phyloP scores from a whole-genome alignment of 1,284 basidiomycete species.

The Cystobasidium slooffiae region DNA sequence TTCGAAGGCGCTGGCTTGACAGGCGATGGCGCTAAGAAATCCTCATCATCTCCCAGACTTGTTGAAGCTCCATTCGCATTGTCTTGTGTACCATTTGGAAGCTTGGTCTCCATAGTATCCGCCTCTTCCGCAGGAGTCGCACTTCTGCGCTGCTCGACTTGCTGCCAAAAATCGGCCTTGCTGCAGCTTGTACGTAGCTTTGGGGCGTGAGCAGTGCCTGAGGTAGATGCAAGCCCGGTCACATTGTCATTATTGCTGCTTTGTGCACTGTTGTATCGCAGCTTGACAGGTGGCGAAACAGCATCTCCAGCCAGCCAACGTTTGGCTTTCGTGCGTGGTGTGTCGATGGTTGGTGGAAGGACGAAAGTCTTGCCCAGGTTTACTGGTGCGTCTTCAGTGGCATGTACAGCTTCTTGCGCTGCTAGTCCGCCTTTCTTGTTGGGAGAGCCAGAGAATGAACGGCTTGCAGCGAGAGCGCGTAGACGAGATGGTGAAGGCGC shows the following conservation, averaged over 20 bases:
- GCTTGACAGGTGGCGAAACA: conserved; percentile 24
- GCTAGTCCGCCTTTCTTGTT: conserved; percentile 29
- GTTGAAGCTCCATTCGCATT: neutral
- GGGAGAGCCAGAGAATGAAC: conserved; percentile 41
- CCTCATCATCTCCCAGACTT: neutral
- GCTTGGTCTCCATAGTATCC: neutral
- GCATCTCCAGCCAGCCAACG: conserved; percentile 41
- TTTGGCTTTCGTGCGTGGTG: conserved; percentile 44
- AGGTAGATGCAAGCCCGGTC: conserved; percentile 9
- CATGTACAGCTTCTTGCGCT: neutral
- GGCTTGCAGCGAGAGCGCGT: conserved; percentile 33
- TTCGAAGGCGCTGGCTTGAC: conserved; percentile 15
- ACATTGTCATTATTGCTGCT: neutral
- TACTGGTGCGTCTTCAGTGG: conserved; percentile 4
- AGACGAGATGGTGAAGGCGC: conserved; percentile 43
- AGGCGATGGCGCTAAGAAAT: conserved; percentile 24
- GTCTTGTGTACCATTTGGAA: neutral
- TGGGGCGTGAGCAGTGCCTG: neutral
- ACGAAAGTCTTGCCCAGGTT: conserved; percentile 28
- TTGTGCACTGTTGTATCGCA: conserved; percentile 5
- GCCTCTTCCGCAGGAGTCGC: conserved; percentile 8
- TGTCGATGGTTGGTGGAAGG: conserved; percentile 34
- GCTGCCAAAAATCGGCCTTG: conserved; percentile 27
- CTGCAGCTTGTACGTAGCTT: neutral
- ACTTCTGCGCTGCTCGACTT: conserved; percentile 24